Conservation (phyloP, 306 rosid genomes). For the Dryas drummondii region DNA sequence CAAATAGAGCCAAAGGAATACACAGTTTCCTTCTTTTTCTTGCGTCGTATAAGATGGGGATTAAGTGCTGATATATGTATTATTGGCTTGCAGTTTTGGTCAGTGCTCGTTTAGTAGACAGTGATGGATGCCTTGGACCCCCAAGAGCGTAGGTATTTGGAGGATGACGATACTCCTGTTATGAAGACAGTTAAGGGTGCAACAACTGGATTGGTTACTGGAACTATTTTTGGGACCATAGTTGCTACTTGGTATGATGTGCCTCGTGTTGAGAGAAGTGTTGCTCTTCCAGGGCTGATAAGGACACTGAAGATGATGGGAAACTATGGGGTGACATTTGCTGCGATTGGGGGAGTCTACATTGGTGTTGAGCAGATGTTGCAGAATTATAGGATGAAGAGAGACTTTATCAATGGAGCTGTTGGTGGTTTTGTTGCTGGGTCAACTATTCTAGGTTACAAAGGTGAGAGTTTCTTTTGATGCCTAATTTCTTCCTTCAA, state of each 20-base stretch:
- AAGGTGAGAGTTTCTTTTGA: constrained; percentile 49
- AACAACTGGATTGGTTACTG: constrained; percentile 75
- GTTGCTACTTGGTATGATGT: constrained; percentile 94
- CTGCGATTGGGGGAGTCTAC: constrained; percentile 97
- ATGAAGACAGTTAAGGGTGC: constrained; percentile 88
- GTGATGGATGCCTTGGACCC: constrained; percentile 68
- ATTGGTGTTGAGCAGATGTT: constrained; percentile 86
- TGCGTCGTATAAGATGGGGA: not conserved
- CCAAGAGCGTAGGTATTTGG: constrained; percentile 84
- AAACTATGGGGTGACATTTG: constrained; percentile 76
- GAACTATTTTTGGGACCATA: constrained; percentile 81
- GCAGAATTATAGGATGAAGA: constrained; percentile 76
- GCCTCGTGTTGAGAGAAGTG: constrained; percentile 95
- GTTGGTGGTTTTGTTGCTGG: constrained; percentile 97
- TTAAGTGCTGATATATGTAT: constrained; percentile 7
- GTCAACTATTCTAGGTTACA: constrained; percentile 80
- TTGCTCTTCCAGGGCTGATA: constrained; percentile 88
- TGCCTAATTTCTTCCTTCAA: not conserved
- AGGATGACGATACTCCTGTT: constrained; percentile 68
- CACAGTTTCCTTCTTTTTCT: not conserved
- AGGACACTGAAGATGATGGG: constrained; percentile 98
- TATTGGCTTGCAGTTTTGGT: constrained; percentile 18
- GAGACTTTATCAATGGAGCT: constrained; percentile 93
- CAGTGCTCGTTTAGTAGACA: constrained; percentile 26
- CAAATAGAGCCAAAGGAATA: not conserved